Evolutionary conservation across 192 early-diverging fungal genomes (phyloP), one percentile per base, ranked within the genome.

Genomic region (Phlyctochytrium planicorne): DNA sequence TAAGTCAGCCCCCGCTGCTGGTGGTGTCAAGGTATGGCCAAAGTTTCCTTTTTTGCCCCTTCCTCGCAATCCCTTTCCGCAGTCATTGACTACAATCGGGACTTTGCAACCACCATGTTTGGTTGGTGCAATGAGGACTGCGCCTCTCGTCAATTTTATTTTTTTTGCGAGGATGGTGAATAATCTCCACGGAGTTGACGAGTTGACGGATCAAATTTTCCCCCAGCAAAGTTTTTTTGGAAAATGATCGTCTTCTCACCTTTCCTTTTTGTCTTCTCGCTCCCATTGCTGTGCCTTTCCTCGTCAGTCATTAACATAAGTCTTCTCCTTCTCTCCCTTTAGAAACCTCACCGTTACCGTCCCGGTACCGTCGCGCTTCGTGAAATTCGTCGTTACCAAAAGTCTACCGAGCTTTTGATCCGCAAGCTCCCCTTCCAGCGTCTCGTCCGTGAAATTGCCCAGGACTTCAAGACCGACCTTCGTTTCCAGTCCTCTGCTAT

Each of bases 401-500:
- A 82, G 85, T 95, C 82, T 91, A 57, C 94, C 91, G 59, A 95
- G 93, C 81, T 94, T 40, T 72, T 94, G 31, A 78, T 96, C 36
- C 82, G 87, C 56, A 94, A 93, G 79, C 83, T 93, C 24, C 93
- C 93, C 23, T 96, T 96, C 85, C 83, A 91, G 57, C 78, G 73
- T 72, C 88, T 99, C 52, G 97, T 99, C 33, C 91, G 97, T 80
- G 97, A 98, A 83, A 99, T 99, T 71, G 95, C 97, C 65, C 95
- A 99, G 86, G 95, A 98, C 81, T 98, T 96, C 84, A 98, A 99
- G 88, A 97, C 97, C 36, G 96, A 97, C 75, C 84, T 99, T 53
- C 94, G 96, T 70, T 98, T 98, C 92, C 96, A 98, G 88, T 94
- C 92, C 65, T 96, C 95, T 56, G 97, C 97, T 74, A 98, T 99